Percentiles rank a stretch among this genome's conserved stretches.
These are phyloP conservation scores for Staphylotrichum longicolle DNA, from an alignment of 495 filamentous ascomycete genomes.

Conservation along the genomic window DNA sequence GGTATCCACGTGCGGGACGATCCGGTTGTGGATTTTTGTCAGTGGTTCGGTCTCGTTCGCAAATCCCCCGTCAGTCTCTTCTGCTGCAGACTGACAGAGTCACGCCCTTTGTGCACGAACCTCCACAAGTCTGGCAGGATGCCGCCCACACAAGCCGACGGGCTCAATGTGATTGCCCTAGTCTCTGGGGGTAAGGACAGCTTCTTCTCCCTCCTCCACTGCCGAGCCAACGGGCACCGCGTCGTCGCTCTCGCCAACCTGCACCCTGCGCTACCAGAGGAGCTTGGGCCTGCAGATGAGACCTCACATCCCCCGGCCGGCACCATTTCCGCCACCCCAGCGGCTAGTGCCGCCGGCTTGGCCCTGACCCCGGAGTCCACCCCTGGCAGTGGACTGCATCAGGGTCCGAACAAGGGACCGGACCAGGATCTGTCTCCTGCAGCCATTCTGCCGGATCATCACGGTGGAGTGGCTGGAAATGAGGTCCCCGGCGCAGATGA, in stretches of 20 bases:
- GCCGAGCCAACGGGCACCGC: constrained; percentile 76
- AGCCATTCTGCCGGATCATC: constrained; percentile 11
- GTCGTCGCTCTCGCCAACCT: constrained; percentile 89
- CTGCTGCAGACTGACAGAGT: not conserved
- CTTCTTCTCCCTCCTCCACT: constrained; percentile 89
- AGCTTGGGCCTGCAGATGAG: not conserved
- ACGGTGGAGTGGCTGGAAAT: constrained; percentile 21
- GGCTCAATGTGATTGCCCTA: constrained; percentile 81
- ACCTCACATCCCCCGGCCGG: constrained; percentile 13
- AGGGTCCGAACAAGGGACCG: not conserved
- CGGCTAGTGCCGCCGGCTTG: constrained; percentile 23
- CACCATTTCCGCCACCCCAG: constrained; percentile 7
- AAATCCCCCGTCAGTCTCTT: not conserved
- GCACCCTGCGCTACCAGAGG: constrained; percentile 51
- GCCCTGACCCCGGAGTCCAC: constrained; percentile 12
- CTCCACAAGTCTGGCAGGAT: not conserved
- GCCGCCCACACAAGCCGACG: constrained; percentile 22
- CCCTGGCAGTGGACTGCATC: not conserved
- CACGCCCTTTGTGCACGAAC: not conserved
- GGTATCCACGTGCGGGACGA: constrained; percentile 20
- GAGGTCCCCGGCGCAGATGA: constrained; percentile 23
- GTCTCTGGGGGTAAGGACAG: constrained; percentile 98
- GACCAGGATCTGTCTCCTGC: constrained; percentile 3
- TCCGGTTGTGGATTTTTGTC: not conserved
- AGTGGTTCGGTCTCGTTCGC: not conserved